Evolutionary conservation across 305 asterid species (phyloP), one percentile per base, ranked within the genome.

Genomic region (Ajuga reptans): DNA sequence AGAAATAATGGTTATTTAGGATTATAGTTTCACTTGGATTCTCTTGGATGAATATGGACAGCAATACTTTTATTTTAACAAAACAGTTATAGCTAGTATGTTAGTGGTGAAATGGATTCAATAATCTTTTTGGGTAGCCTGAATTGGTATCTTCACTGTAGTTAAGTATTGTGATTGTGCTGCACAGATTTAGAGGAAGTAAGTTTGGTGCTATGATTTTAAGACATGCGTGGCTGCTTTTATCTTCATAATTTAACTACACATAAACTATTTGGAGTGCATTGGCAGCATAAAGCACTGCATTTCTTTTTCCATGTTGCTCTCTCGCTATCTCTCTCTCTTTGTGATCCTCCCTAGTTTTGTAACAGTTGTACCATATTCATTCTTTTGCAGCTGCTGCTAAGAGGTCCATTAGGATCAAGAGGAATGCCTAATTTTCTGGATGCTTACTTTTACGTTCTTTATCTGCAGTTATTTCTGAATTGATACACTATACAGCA

Each of bases 401-500:
- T 58, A n/a, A 52, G 64, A 10, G 63, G 62, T 67, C 27, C 54
- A 49, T 58, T 24, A 36, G 64, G 14, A 65, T 64, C 60, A 47
- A 52, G 72, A 50, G 43, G 46, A 45, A 47, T 46, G 54, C 29
- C 9, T 31, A 27, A 77, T 61, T 49, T 65, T 55, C 50, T 41
- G 47, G 67, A 64, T 73, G 61, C 82, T 63, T 69, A 74, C 56
- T 68, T 45, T 66, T 55, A 51, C 46, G 53, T 64, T 37, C 18
- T 75, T 65, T 72, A 53, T 62, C 75, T 83, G 88, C 96, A 94
- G 99, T 94, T 72, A 81, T 91, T 75, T 94, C 97, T 66, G 99
- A 94, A 77, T 79, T 94, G 77, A 94, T 94, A 79, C 98, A 89
- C 82, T 87, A 89, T 77, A 83, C 99, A 55, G 67, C 95, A 58